Conservation (phyloP, 202 grass and related monocot genomes). For the Carex sylvatica region DNA sequence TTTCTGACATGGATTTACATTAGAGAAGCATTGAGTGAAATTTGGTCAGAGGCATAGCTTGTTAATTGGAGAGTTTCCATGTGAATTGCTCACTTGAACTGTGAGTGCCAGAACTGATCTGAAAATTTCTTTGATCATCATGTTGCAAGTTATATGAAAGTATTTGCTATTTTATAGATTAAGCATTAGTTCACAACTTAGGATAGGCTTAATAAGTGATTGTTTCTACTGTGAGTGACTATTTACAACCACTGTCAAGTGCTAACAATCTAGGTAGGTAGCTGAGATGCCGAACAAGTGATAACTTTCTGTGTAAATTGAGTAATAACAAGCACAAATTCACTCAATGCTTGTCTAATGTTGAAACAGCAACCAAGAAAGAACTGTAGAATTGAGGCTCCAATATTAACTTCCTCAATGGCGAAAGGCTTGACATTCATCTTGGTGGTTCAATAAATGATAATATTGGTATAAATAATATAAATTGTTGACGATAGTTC, state of each 20-base stretch:
- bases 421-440: neutral
- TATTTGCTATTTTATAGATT: neutral
- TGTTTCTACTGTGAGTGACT: neutral
- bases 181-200: neutral
- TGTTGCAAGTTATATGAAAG: neutral
- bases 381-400: neutral
- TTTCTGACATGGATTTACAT: neutral
- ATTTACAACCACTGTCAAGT: neutral
- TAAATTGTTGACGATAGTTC: neutral
- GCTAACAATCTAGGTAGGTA: neutral
- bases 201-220: neutral
- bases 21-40: no score
- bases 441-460: neutral
- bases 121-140: neutral
- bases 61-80: neutral
- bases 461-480: neutral
- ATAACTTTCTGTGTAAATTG: neutral
- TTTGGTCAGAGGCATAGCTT: no score
- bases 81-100: slow-evolving; percentile 1
- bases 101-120: neutral
- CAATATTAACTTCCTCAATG: neutral
- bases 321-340: neutral
- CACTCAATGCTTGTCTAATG: neutral
- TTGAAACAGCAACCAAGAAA: neutral
- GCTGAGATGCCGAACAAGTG: neutral